Evolutionary conservation across 1,284 basidiomycete species (phyloP).

Genomic region (Pseudozyma sp.): DNA sequence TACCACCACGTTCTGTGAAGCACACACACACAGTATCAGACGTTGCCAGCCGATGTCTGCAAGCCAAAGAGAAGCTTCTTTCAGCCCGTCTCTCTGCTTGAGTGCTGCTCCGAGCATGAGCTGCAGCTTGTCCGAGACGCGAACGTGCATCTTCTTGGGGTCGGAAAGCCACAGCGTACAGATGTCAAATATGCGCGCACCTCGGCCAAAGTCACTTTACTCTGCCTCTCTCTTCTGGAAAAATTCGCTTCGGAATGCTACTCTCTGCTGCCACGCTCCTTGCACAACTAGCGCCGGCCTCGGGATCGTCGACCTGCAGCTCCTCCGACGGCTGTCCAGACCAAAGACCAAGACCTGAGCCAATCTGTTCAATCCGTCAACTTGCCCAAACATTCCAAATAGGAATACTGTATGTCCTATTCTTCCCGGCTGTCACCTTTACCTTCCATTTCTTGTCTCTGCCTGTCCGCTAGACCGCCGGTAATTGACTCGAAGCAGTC

Average conservation of each 20-base stretch:
- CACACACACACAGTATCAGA: no score
- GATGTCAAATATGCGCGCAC: not conserved
- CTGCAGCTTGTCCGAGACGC: not conserved
- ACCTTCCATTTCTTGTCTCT: not conserved
- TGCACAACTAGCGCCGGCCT: not conserved
- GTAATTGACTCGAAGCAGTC: no score
- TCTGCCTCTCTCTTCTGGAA: no score
- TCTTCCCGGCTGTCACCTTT: no score
- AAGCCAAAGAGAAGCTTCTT: no score
- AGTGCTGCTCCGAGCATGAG: slow-evolving; percentile 1
- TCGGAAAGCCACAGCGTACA: not conserved
- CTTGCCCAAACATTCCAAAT: not conserved
- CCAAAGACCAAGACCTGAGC: not conserved
- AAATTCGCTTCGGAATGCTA: no score
- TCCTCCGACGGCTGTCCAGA: slow-evolving; percentile 7
- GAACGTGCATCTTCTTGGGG: not conserved
- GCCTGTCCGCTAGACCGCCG: not conserved
- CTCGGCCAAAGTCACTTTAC: not conserved
- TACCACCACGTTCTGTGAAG: no score
- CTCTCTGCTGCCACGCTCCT: not conserved
- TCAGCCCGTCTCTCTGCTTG: not conserved
- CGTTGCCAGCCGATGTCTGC: no score
- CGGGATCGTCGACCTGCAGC: slow-evolving; percentile 31
- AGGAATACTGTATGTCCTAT: no score
- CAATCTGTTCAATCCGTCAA: not conserved